A percentile compares a stretch with the other conserved stretches of the same genome.
phyloP scores from a whole-genome alignment of 306 rosid genomes.

The Abrus precatorius region DNA sequence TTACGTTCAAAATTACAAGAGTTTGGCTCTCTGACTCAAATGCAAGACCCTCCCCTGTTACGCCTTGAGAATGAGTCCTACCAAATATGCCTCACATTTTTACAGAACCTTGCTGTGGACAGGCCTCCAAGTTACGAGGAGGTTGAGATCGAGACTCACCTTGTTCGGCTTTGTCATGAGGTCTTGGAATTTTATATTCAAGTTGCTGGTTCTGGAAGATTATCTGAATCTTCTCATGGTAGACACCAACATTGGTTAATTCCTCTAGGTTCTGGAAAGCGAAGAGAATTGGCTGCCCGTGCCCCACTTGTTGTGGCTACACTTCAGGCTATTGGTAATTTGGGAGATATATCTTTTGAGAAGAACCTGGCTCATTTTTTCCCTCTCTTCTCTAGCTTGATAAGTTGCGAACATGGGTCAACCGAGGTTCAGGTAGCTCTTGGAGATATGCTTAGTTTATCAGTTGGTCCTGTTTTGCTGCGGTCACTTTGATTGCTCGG shows the following conservation, averaged over 20 bases:
- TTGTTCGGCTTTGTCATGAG: constrained; percentile 78
- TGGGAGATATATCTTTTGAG: constrained; percentile 80
- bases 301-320: constrained; percentile 87
- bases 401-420: constrained; percentile 96
- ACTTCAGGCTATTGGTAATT: constrained; percentile 79
- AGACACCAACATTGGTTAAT: constrained; percentile 73
- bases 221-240: constrained; percentile 68
- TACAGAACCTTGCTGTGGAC: constrained; percentile 87
- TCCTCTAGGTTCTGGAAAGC: constrained; percentile 93
- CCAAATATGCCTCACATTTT: constrained; percentile 89
- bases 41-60: constrained; percentile 98
- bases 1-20: constrained; percentile 91
- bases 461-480: constrained; percentile 86
- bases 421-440: constrained; percentile 90
- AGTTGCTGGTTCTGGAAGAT: constrained; percentile 64
- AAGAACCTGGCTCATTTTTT: constrained; percentile 77
- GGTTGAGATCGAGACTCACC: constrained; percentile 75
- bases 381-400: constrained; percentile 87
- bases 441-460: constrained; percentile 86
- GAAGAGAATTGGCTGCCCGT: constrained; percentile 90
- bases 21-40: constrained; percentile 87
- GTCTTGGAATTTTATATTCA: constrained; percentile 79
- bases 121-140: constrained; percentile 69
- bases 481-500: constrained; percentile 70
- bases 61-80: constrained; percentile 97